Evolutionary conservation across 2,329 filamentous ascomycete genomes (phyloP), one percentile per base, ranked within the genome.

Genomic region (Fusarium siculi): DNA sequence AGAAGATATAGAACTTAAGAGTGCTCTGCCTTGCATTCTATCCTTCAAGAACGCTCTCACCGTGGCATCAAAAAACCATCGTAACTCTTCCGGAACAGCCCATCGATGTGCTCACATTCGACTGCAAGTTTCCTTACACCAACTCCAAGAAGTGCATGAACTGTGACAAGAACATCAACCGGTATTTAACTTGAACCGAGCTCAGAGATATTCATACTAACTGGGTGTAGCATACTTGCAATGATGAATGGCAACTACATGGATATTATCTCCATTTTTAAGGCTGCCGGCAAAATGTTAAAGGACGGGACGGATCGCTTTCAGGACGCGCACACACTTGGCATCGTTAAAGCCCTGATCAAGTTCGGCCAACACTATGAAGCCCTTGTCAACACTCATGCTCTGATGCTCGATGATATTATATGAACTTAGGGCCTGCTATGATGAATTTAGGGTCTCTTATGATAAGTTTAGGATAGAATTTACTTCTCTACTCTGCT

Each of bases 151-250:
- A 44, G 18, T 44, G 43, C 8, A 25, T 5, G 4, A 19, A 4
- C 2, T 25, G 18, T 9, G 16, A 44, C 0, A 19, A 25, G 18
- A 25, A 25, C 5, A 0, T 9, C 11, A 6, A 2, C 12, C 7
- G 18, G 16, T 19, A 44, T 25, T 18, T 19, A 14, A 9, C 43
- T 44, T 25, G 1, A 25, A 19, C 19, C 5, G 5, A 25, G 5
- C 8, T 44, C 7, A 44, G 2, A 25, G 16, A 44, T 25, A 3
- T 19, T 19, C 9, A 6, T 44, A 44, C 23, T 44, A 25, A 44
- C 10, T 44, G 7, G 42, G 42, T 25, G 8, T 44, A 44, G 42
- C 10, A 5, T 19, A 4, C 23, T 11, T 9, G 16, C 42, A 2
- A 25, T 44, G 10, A 19, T 19, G 23, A 44, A 44, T 44, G 11